These are phyloP conservation scores for Dothistroma septosporum DNA, from an alignment of 2,329 filamentous ascomycete species.

Conservation along the genomic window DNA sequence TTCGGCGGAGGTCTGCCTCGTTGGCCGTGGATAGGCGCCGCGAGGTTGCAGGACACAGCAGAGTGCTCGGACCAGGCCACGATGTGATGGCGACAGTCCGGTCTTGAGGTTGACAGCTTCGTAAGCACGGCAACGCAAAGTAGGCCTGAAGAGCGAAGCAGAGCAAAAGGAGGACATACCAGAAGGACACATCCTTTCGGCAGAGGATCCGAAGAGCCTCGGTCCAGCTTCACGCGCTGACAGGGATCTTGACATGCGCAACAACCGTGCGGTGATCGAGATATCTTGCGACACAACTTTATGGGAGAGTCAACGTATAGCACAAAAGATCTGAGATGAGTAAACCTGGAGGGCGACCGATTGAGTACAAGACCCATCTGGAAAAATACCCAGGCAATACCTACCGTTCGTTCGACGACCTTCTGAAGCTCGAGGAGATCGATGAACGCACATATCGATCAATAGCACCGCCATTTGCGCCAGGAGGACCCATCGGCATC, in stretches of 20 bases:
- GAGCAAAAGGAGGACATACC: neutral
- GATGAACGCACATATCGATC: conserved; percentile 40
- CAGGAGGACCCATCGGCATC: conserved; percentile 34
- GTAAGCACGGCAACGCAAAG: too few species aligned
- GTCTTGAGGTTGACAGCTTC: too few species aligned
- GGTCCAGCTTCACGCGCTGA: neutral
- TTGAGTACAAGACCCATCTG: conserved; percentile 6
- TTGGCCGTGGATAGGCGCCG: too few species aligned
- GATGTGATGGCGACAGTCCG: too few species aligned
- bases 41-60: too few species aligned
- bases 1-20: too few species aligned
- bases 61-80: too few species aligned
- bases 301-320: too few species aligned
- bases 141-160: too few species aligned
- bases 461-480: conserved; percentile 41
- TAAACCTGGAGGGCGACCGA: conserved; percentile 16
- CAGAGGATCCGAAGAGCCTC: neutral
- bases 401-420: conserved; percentile 39
- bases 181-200: neutral
- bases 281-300: neutral
- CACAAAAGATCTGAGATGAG: neutral
- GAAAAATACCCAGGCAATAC: conserved; percentile 27
- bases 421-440: conserved; percentile 41
- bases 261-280: too few species aligned
- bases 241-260: neutral